Evolutionary conservation across 2,329 filamentous ascomycete genomes (phyloP), one percentile per base, ranked within the genome.

Genomic region (Aspergillus japonicus): DNA sequence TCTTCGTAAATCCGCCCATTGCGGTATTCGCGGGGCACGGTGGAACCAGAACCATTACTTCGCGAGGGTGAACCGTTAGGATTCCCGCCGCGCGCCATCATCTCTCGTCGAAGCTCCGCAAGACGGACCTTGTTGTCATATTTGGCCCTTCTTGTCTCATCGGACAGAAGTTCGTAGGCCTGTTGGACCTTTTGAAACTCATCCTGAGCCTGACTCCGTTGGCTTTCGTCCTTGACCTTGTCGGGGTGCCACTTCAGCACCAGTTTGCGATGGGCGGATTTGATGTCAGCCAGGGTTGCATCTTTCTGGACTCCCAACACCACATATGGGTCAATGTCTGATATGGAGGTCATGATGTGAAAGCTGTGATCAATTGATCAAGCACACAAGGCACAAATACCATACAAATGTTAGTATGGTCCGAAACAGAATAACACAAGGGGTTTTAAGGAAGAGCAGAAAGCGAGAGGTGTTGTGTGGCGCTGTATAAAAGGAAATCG

Each of bases 161-260:
- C 89, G 70, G 87, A 90, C 62, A 99, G 85, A 31, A 95, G 82
- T 77, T 98, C 95, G 77, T 96, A 99, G 54, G 95, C 93, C 69
- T 93, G 87, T 75, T 97, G 93, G 35, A 98, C 91, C 73, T 87
- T 88, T 77, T 97, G 92, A 71, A 98, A 99, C 76, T 96, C 89
- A 68, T 92, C 88, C 68, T 90, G 87, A 75, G 93, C 96, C 68
- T 86, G 80, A 60, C 87, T 86, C 77, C 95, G 96, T 69, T 90
- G 81, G 16, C 86, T 81, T 56, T 89, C 87, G 69, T 96, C 87
- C 66, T 92, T 88, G 63, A 96, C 86, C 79, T 96, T 96, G 81
- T 97, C 93, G 35, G 93, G 93, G 68, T 97, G 93, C 72, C 89
- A 93, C 75, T 90, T 92, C 67, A 96, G 85, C 39, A 91, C 91